Evolutionary conservation across 176 grass and related monocot genomes (phyloP).

Genomic region (Oryza officinalis): DNA sequence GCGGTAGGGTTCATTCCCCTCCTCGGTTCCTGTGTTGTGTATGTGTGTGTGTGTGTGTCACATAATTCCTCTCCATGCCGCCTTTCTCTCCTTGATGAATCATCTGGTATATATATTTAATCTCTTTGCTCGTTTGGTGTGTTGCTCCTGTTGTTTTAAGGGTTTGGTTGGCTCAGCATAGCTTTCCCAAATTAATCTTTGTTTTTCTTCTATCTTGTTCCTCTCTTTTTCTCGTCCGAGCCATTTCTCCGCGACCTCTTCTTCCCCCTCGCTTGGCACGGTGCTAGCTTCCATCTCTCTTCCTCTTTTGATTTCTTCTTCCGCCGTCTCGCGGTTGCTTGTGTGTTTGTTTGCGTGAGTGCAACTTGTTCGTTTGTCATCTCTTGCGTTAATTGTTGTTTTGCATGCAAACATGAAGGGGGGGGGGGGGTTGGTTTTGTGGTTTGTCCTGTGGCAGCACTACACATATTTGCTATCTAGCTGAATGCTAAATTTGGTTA

Average conservation of each 20-base stretch:
- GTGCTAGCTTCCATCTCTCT: not conserved
- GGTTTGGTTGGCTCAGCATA: slow-evolving; percentile 3
- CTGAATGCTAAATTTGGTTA: slow-evolving; percentile 19
- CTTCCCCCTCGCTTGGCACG: slow-evolving; percentile 28
- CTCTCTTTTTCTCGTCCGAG: not conserved
- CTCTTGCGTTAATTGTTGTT: slow-evolving; percentile 44
- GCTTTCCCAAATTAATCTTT: slow-evolving; percentile 40
- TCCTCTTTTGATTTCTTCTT: slow-evolving; percentile 21
- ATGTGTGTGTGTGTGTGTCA: not conserved
- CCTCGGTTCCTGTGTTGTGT: not conserved
- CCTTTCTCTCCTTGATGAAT: not conserved
- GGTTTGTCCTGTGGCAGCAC: slow-evolving; percentile 32
- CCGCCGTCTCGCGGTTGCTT: not conserved
- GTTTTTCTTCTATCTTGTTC: not conserved
- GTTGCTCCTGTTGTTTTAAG: slow-evolving; percentile 33
- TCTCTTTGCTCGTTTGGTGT: slow-evolving; percentile 7
- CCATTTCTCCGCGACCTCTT: slow-evolving; percentile 38
- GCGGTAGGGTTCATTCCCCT: slow-evolving; percentile 37
- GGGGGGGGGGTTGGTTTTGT: not conserved
- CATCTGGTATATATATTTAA: slow-evolving; percentile 26
- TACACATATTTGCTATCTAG: not conserved
- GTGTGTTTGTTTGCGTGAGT: slow-evolving; percentile 30
- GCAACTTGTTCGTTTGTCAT: slow-evolving; percentile 48
- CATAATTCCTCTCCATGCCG: not conserved
- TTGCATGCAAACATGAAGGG: slow-evolving; percentile 23